Percentiles rank a stretch among this genome's conserved stretches.
Conservation (phyloP, 805 yeast genomes). For the Komagataella pseudopastoris region DNA sequence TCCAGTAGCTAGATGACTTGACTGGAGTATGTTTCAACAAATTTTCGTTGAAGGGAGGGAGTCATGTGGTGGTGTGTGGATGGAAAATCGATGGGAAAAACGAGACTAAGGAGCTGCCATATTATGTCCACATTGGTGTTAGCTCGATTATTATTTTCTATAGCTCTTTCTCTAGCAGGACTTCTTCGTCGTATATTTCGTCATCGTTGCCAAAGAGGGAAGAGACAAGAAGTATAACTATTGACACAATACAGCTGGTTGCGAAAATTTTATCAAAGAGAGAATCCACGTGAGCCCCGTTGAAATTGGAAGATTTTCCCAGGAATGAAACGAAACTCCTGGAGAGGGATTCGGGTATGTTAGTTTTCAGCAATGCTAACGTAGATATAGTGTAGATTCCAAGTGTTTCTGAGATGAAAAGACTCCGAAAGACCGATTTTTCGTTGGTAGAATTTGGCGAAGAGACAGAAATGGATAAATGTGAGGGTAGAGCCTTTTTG, state of each 20-base stretch:
- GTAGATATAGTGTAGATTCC: constrained; percentile 41
- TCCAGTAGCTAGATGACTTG: not conserved
- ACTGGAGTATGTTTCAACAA: not conserved
- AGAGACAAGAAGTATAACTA: constrained; percentile 11
- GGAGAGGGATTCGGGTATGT: constrained; percentile 30
- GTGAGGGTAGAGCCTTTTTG: constrained; percentile 9
- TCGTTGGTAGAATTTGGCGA: constrained; percentile 13
- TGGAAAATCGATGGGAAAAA: not conserved
- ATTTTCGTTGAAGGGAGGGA: not conserved
- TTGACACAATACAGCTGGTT: constrained; percentile 23
- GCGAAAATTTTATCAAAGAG: constrained; percentile 43
- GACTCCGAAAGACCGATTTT: constrained; percentile 11
- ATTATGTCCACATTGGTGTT: not conserved
- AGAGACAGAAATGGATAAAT: not conserved
- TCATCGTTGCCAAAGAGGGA: constrained; percentile 12
- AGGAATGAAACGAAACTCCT: constrained; percentile 23
- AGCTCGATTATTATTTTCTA: not conserved
- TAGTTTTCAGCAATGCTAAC: constrained; percentile 32
- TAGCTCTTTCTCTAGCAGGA: constrained; percentile 14
- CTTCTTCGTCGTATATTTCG: constrained; percentile 17
- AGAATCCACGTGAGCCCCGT: constrained; percentile 31
- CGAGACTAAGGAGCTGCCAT: not conserved
- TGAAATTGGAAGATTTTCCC: constrained; percentile 11
- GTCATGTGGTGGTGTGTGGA: not conserved
- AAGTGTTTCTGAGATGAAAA: constrained; percentile 28